Evolutionary conservation across 2,329 filamentous ascomycete genomes (phyloP), one percentile per base, ranked within the genome.

Genomic region (Apiospora sp.): DNA sequence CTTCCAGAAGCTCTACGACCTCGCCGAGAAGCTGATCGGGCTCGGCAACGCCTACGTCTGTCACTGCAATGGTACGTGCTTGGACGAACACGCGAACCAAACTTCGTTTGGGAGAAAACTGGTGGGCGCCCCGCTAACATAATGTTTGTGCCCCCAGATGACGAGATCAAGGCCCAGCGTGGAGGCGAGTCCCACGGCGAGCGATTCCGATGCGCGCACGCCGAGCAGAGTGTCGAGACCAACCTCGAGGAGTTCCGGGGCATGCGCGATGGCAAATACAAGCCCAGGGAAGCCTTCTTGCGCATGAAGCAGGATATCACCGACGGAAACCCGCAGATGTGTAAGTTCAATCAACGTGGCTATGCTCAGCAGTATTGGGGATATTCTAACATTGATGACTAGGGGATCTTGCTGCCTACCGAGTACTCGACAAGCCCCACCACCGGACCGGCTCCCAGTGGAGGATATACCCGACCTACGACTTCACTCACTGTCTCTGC

Each of bases 401-500:
- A 70, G 68, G 96, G 96, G 96, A 98, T 86, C 84, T 98, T 71
- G 93, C 94, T 1, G 96, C 96, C 22, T 98, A 98, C 83, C 91
- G 96, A 74, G 92, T 98, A 71, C 88, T 94, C 58, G 84, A 89
- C 72, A 87, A 87, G 74, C 88, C 91, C 61, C 94, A 97, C 81
- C 91, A 94, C 82, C 90, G 94, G 48, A 97, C 95, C 0, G 94
- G 93, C 43, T 86, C 89, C 75, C 91, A 92, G 80, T 98, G 95
- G 95, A 92, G 91, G 82, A 97, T 98, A 75, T 98, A 98, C 81
- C 96, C 96, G 0, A 97, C 96, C 0, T 98, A 98, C 79, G 95
- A 98, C 81, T 97, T 97, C 81, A 93, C 93, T 0, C 94, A 97
- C 85, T 97, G 94, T 82, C 86, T 98, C 30, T 96, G 94, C 78